These are phyloP conservation scores for Strobilomyces confusus DNA, from an alignment of 768 basidiomycete species.

Conservation along the genomic window DNA sequence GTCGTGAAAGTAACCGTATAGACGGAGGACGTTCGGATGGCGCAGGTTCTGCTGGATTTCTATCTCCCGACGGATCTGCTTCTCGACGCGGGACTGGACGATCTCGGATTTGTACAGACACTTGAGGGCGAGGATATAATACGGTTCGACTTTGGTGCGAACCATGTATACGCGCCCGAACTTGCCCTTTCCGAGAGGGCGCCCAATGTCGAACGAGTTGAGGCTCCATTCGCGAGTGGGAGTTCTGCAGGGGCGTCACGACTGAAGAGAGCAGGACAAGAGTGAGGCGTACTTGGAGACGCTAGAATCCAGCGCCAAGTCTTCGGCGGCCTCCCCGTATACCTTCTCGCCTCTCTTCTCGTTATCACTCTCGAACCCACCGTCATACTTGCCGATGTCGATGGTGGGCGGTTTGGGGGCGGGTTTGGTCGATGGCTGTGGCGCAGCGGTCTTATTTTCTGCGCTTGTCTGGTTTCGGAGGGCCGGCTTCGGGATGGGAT, in stretches of 20 bases:
- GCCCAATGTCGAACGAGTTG: conserved; percentile 87
- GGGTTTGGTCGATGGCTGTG: conserved; percentile 19
- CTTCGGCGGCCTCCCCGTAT: conserved; percentile 72
- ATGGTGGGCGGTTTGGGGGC: conserved; percentile 31
- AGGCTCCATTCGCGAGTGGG: conserved; percentile 86
- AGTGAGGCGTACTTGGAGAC: conserved; percentile 50
- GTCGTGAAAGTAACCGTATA: conserved; percentile 98
- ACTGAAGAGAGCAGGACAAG: background rate
- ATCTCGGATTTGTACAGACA: conserved; percentile 97
- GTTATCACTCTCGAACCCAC: conserved; percentile 91
- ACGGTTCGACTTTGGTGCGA: conserved; percentile 80
- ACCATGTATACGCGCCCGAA: conserved; percentile 99
- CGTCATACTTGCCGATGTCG: conserved; percentile 91
- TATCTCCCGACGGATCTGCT: conserved; percentile 95
- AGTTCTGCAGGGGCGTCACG: conserved; percentile 37
- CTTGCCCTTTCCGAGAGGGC: conserved; percentile 97
- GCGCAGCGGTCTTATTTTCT: conserved; percentile 27
- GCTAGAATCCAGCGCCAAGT: conserved; percentile 84
- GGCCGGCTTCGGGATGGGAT: conserved; percentile 34
- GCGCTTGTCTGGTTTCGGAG: conserved; percentile 38
- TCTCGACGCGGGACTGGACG: conserved; percentile 86
- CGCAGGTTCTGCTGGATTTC: conserved; percentile 97
- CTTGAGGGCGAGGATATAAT: conserved; percentile 95
- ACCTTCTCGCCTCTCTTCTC: conserved; percentile 74
- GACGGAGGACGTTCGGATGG: conserved; percentile 89